Evolutionary conservation across 2,329 filamentous ascomycete genomes (phyloP).

Genomic region (Aspergillus melleus): DNA sequence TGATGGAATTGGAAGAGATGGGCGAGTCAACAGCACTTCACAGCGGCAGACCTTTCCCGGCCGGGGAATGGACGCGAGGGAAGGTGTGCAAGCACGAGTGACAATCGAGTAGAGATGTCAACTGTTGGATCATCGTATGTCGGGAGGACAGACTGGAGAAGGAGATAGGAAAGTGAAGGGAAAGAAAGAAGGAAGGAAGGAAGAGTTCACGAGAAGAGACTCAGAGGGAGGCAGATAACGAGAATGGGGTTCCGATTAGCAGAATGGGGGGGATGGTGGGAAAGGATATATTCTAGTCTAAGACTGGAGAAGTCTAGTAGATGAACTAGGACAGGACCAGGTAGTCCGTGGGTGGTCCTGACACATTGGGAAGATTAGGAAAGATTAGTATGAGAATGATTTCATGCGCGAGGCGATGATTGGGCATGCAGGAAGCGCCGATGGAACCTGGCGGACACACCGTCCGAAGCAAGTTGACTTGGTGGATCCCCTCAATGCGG

Average conservation of each 20-base stretch:
- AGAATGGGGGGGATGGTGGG: conserved; percentile 1
- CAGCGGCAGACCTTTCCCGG: conserved; percentile 30
- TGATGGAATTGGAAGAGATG: not conserved
- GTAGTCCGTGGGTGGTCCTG: too few relatives aligned
- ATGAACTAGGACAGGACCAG: not conserved
- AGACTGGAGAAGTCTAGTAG: not conserved
- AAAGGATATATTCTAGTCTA: not conserved
- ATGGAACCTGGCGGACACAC: not conserved
- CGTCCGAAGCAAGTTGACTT: not conserved
- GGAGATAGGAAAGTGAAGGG: not conserved
- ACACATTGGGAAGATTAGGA: not conserved
- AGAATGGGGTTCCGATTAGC: conserved; percentile 5
- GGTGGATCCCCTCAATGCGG: conserved; percentile 15
- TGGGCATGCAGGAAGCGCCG: not conserved
- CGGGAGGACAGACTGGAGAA: conserved; percentile 7
- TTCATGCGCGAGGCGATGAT: not conserved
- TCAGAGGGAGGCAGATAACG: conserved; percentile 1
- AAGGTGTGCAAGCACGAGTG: conserved; percentile 35
- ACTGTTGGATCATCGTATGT: conserved; percentile 31
- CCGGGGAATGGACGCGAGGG: conserved; percentile 30
- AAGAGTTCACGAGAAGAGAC: not conserved
- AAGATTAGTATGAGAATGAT: not conserved
- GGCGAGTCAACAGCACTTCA: conserved; percentile 21
- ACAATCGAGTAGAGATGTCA: conserved; percentile 17
- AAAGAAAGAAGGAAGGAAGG: conserved; percentile 1